Percentiles rank a stretch among this genome's conserved stretches.
Conservation (phyloP, 2,329 filamentous ascomycete genomes). For the Lizonia empirigonia region DNA sequence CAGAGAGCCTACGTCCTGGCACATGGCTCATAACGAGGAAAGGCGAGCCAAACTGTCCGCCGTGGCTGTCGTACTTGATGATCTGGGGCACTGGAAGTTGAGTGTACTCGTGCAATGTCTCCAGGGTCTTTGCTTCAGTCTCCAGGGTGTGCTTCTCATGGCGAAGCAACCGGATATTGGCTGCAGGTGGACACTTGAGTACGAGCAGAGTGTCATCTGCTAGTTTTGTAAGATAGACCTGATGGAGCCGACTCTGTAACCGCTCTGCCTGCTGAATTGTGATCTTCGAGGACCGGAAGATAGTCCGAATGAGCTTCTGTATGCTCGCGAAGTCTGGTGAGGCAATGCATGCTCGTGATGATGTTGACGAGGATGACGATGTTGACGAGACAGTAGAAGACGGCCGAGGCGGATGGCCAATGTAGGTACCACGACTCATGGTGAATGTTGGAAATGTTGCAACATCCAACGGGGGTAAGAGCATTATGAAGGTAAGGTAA, state of each 20-base stretch:
- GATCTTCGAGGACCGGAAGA: slow-evolving; percentile 41
- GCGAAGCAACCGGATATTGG: slow-evolving; percentile 48
- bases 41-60: slow-evolving; percentile 35
- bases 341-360: slow-evolving; percentile 23
- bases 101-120: slow-evolving; percentile 45
- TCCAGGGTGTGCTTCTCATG: slow-evolving; percentile 52
- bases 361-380: slow-evolving; percentile 34
- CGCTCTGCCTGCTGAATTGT: slow-evolving; percentile 45
- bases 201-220: slow-evolving; percentile 48
- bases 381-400: slow-evolving; percentile 34
- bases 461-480: slow-evolving; percentile 45
- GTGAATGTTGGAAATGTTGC: slow-evolving; percentile 39
- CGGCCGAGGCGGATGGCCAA: slow-evolving; percentile 29
- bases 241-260: slow-evolving; percentile 45
- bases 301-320: slow-evolving; percentile 39
- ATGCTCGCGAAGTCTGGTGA: slow-evolving; percentile 44
- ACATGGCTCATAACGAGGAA: slow-evolving; percentile 45
- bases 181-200: slow-evolving; percentile 50
- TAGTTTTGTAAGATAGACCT: slow-evolving; percentile 51
- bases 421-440: slow-evolving; percentile 44
- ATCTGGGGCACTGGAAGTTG: slow-evolving; percentile 48
- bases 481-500: slow-evolving; percentile 41
- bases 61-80: slow-evolving; percentile 46
- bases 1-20: slow-evolving; percentile 42
- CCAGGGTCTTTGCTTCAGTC: slow-evolving; percentile 48